Evolutionary conservation across 495 filamentous ascomycete genomes (phyloP).

Genomic region (Aspergillus coremiiformis): DNA sequence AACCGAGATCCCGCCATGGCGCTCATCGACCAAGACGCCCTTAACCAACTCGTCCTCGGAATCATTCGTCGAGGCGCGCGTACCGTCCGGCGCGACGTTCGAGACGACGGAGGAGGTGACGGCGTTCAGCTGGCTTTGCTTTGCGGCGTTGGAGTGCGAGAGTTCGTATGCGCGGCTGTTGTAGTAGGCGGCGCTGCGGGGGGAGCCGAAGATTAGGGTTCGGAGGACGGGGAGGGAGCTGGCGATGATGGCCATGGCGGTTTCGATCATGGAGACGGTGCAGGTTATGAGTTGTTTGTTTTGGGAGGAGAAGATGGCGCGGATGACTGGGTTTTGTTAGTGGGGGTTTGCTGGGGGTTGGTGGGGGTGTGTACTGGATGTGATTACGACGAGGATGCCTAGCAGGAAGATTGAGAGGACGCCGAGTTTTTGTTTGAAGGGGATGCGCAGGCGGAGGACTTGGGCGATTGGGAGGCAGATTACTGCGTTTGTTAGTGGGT

Average conservation of each 20-base stretch:
- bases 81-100: neutral
- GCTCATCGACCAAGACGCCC: neutral
- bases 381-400: slow-evolving; percentile 18
- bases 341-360: neutral
- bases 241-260: slow-evolving; percentile 22
- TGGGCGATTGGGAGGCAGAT: slow-evolving; percentile 21
- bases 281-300: slow-evolving; percentile 23
- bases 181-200: slow-evolving; percentile 20
- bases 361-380: slow-evolving; percentile 14
- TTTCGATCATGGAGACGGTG: slow-evolving; percentile 24
- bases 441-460: slow-evolving; percentile 16
- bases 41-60: neutral
- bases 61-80: neutral
- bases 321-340: slow-evolving; percentile 12
- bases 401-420: slow-evolving; percentile 20
- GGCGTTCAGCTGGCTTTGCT: neutral
- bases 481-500: slow-evolving; percentile 8
- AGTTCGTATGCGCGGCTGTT: slow-evolving; percentile 15
- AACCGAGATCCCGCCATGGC: neutral
- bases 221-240: slow-evolving; percentile 24
- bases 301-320: slow-evolving; percentile 18
- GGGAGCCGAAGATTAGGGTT: slow-evolving; percentile 19
- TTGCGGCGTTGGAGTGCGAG: slow-evolving; percentile 1
- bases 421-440: slow-evolving; percentile 17
- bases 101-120: neutral